Evolutionary conservation across 2,329 filamentous ascomycete genomes (phyloP).

Genomic region (Salinomyces thailandicus): DNA sequence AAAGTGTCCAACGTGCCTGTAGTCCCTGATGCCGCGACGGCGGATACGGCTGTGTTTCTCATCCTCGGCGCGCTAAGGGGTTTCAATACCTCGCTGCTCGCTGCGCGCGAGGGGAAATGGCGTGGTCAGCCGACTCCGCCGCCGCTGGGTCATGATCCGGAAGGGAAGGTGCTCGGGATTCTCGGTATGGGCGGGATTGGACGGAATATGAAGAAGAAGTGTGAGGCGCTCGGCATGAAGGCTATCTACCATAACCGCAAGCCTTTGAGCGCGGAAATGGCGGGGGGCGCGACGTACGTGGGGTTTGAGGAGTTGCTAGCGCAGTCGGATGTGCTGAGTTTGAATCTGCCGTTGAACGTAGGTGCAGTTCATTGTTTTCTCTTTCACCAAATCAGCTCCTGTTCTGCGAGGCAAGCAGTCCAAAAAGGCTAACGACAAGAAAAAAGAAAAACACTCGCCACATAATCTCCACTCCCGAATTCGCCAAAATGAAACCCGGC

Average conservation of each 20-base stretch:
- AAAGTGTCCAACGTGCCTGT: conserved; percentile 72
- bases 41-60: conserved; percentile 70
- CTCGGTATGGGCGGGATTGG: conserved; percentile 53
- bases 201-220: conserved; percentile 37
- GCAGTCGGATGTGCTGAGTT: conserved; percentile 44
- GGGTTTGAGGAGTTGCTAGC: conserved; percentile 45
- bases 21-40: conserved; percentile 72
- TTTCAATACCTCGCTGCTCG: conserved; percentile 36
- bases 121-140: conserved; percentile 32
- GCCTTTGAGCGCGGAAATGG: conserved; percentile 31
- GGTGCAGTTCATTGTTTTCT: not conserved
- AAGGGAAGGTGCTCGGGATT: conserved; percentile 45
- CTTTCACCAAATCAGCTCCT: not conserved
- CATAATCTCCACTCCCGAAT: conserved; percentile 42
- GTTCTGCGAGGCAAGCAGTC: not conserved
- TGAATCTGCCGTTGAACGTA: conserved; percentile 43
- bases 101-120: conserved; percentile 38
- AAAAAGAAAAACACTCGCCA: conserved; percentile 35
- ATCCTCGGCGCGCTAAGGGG: conserved; percentile 61
- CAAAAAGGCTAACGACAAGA: not conserved
- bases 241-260: conserved; percentile 50
- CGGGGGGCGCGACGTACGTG: conserved; percentile 42
- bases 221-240: conserved; percentile 45
- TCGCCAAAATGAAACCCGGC: conserved; percentile 46
- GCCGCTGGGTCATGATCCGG: conserved; percentile 43